Evolutionary conservation across 768 basidiomycete species (phyloP).

Genomic region (Kwoniella sp.): DNA sequence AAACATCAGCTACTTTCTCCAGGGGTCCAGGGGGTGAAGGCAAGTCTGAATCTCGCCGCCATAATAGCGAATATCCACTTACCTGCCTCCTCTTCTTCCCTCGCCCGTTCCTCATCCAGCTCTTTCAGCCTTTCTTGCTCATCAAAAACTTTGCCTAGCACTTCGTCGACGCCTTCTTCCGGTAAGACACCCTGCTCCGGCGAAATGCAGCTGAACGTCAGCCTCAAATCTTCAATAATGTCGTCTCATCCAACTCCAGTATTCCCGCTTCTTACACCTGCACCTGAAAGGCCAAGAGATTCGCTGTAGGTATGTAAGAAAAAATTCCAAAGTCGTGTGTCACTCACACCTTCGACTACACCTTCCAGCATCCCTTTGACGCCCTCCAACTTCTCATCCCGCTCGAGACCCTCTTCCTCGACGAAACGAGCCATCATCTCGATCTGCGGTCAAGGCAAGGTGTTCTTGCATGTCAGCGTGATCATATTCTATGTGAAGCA

Average conservation of each 20-base stretch:
- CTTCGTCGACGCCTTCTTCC: conserved; percentile 36
- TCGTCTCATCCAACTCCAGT: too few relatives aligned
- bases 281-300: too few relatives aligned
- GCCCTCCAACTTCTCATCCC: conserved; percentile 53
- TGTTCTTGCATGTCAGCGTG: too few relatives aligned
- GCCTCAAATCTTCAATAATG: too few relatives aligned
- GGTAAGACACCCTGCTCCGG: conserved; percentile 27
- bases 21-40: background rate
- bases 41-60: too few relatives aligned
- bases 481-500: too few relatives aligned
- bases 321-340: too few relatives aligned
- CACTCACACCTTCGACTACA: conserved; percentile 36
- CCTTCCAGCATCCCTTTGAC: conserved; percentile 54
- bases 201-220: too few relatives aligned
- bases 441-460: conserved; percentile 32
- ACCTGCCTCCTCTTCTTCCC: conserved; percentile 21
- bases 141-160: conserved; percentile 28
- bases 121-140: conserved; percentile 32
- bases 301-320: too few relatives aligned
- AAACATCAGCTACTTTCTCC: too few relatives aligned
- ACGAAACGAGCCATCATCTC: conserved; percentile 54
- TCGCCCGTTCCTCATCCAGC: conserved; percentile 19
- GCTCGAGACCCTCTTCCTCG: conserved; percentile 53
- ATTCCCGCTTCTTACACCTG: too few relatives aligned
- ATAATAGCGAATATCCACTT: too few relatives aligned